Evolutionary conservation across 768 basidiomycete species (phyloP), one percentile per base, ranked within the genome.

Genomic region (Hygrocybe punicea): DNA sequence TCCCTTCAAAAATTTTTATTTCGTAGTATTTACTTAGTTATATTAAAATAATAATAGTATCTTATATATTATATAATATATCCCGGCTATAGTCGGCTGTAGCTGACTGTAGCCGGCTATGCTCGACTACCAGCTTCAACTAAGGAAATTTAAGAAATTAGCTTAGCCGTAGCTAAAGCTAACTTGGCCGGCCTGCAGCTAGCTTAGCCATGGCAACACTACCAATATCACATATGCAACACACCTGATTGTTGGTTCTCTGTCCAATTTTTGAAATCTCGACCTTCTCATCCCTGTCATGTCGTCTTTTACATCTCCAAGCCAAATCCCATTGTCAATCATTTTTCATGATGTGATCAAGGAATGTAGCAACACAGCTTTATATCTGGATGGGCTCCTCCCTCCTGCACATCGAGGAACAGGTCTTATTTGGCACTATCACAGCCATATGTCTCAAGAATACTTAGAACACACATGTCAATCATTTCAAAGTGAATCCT

Each of bases 161-260:
- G n/a, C n/a, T n/a, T n/a, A n/a, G n/a, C n/a, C n/a, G n/a, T n/a
- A n/a, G n/a, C n/a, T n/a, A n/a, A n/a, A n/a, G n/a, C n/a, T n/a
- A n/a, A n/a, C n/a, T n/a, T n/a, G n/a, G n/a, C n/a, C n/a, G n/a
- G n/a, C n/a, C n/a, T n/a, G n/a, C n/a, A n/a, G n/a, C n/a, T n/a
- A n/a, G n/a, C n/a, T n/a, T n/a, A n/a, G n/a, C n/a, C n/a, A n/a
- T n/a, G n/a, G n/a, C n/a, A n/a, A n/a, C n/a, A n/a, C n/a, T n/a
- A n/a, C 65, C 2, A 72, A 73, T 47, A 70, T 57, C 1, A 67
- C 67, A 0, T 72, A 71, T 51, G 65, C 65, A 5, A 68, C 64
- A 0, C 71, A 72, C 54, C 47, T 48, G 19, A 62, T 72, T 11
- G 46, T 62, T 11, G 55, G 52, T 0, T 57, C 17, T 16, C 47